Percentiles rank a stretch among this genome's conserved stretches.
Evolutionary conservation across 495 filamentous ascomycete species (phyloP).

Genomic region (Neurospora hispaniola): DNA sequence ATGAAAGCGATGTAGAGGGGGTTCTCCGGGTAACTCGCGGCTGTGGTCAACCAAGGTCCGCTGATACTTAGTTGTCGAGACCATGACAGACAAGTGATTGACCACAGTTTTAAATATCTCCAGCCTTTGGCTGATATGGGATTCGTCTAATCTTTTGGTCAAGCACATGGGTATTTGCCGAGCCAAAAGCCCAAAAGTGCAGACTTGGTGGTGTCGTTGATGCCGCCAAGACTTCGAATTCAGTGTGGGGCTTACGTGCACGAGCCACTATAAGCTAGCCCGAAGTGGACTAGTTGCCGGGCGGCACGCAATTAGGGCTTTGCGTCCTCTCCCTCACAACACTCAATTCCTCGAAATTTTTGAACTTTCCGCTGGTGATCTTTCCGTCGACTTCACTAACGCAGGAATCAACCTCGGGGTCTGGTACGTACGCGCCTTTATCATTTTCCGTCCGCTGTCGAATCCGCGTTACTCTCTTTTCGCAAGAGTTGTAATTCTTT

Average conservation of each 20-base stretch:
- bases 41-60: too few relatives aligned
- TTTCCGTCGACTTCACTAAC: constrained; percentile 20
- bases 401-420: constrained; percentile 18
- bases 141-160: background rate
- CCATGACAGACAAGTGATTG: background rate
- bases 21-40: too few relatives aligned
- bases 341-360: constrained; percentile 17
- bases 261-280: constrained; percentile 3
- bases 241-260: constrained; percentile 5
- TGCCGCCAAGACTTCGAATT: background rate
- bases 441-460: background rate
- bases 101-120: background rate
- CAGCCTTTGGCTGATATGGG: background rate
- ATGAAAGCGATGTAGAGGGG: background rate
- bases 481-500: background rate
- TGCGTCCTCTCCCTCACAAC: constrained; percentile 15
- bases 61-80: background rate
- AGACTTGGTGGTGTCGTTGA: background rate
- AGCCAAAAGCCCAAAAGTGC: background rate
- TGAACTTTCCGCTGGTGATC: constrained; percentile 14
- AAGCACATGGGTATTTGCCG: background rate
- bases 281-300: constrained; percentile 4
- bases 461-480: background rate
- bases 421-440: constrained; percentile 12
- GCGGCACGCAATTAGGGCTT: constrained; percentile 21